A percentile compares a stretch with the other conserved stretches of the same genome.
Conservation (phyloP, 2,329 filamentous ascomycete species). For the Thermothelomyces thermophilus region DNA sequence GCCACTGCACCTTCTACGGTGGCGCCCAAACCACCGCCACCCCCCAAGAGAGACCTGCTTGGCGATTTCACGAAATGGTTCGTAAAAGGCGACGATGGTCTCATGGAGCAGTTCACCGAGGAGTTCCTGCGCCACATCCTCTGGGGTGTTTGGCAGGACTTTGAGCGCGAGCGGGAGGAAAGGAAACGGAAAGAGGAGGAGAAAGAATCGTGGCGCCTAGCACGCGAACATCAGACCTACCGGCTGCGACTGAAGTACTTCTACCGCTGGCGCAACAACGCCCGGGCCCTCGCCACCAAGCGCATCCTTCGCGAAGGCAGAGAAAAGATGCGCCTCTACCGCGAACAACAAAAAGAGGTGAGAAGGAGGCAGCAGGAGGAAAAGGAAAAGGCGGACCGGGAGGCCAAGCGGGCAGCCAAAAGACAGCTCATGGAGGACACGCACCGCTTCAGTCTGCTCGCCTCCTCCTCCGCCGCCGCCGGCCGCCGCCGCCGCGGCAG, state of each 20-base stretch:
- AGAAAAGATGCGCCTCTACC: conserved; percentile 44
- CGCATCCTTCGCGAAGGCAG: conserved; percentile 46
- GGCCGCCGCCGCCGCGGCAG: conserved; percentile 6
- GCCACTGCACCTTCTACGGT: neutral
- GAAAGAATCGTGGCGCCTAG: conserved; percentile 39
- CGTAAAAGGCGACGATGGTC: conserved; percentile 46
- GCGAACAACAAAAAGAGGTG: conserved; percentile 29
- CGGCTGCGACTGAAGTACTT: conserved; percentile 50
- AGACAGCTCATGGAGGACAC: conserved; percentile 32
- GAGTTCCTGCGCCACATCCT: conserved; percentile 42
- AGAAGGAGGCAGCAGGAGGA: conserved; percentile 17
- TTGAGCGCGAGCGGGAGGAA: conserved; percentile 36
- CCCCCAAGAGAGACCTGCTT: conserved; percentile 35
- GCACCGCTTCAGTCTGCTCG: conserved; percentile 23
- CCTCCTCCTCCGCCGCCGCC: conserved; percentile 15
- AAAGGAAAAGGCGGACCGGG: conserved; percentile 30
- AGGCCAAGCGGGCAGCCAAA: conserved; percentile 19
- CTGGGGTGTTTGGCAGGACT: conserved; percentile 35
- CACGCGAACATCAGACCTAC: conserved; percentile 42
- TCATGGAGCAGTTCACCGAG: conserved; percentile 45
- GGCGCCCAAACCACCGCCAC: conserved; percentile 10
- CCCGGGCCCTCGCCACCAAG: conserved; percentile 42
- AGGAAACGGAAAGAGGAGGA: conserved; percentile 43
- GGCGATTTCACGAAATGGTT: conserved; percentile 49
- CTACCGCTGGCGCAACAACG: conserved; percentile 48